phyloP scores from a whole-genome alignment of 352 stramenopile genomes.

The Aphanomyces stellatus region DNA sequence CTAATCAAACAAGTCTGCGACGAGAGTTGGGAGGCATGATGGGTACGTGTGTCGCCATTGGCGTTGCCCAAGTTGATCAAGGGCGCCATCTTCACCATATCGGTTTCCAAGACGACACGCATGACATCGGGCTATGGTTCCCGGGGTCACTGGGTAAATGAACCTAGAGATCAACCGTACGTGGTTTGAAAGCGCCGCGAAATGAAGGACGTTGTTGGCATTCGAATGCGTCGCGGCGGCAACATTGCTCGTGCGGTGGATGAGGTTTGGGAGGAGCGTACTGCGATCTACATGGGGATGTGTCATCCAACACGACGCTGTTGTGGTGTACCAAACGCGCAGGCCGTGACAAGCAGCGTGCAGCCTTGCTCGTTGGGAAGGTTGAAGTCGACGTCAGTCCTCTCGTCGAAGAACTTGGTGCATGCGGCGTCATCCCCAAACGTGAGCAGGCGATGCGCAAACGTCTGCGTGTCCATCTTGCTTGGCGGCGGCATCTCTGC shows the following conservation, averaged over 20 bases:
- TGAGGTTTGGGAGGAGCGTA: conserved; percentile 46
- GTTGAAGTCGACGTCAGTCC: conserved; percentile 53
- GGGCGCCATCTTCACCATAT: conserved; percentile 36
- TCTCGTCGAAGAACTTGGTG: conserved; percentile 49
- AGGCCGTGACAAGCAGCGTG: conserved; percentile 76
- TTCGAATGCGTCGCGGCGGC: conserved; percentile 48
- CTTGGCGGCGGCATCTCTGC: neutral
- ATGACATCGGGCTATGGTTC: conserved; percentile 42
- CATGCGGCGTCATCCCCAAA: conserved; percentile 52
- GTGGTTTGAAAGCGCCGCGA: conserved; percentile 65
- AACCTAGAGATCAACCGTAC: conserved; percentile 25
- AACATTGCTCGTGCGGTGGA: conserved; percentile 51
- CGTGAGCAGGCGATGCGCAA: conserved; percentile 68
- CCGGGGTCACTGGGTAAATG: neutral
- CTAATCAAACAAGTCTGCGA: conserved; percentile 24
- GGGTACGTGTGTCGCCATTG: conserved; percentile 66
- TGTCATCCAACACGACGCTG: neutral
- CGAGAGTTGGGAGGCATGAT: neutral
- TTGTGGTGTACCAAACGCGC: conserved; percentile 40
- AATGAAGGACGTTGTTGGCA: conserved; percentile 63
- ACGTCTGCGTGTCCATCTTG: conserved; percentile 39
- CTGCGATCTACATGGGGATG: conserved; percentile 32
- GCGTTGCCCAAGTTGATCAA: conserved; percentile 53
- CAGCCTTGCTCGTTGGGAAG: conserved; percentile 47
- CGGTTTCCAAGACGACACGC: conserved; percentile 38